A percentile compares a stretch with the other conserved stretches of the same genome.
These are phyloP conservation scores for Eimeria necatrix DNA, from an alignment of 169 alveolate genomes.

Conservation along the genomic window DNA sequence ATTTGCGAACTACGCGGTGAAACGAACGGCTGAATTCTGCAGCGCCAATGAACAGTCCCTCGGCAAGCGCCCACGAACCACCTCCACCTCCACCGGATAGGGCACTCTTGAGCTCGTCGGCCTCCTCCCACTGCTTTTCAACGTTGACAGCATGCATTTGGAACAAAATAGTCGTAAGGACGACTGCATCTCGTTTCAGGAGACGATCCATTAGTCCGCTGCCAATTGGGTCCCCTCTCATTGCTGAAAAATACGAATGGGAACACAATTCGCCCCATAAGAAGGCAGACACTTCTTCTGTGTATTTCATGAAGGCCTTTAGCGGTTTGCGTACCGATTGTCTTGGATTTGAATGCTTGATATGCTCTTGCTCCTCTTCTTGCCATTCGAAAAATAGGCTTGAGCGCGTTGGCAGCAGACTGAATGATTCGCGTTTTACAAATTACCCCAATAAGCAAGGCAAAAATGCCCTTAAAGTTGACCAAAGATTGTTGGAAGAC, in stretches of 20 bases:
- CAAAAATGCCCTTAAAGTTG: slow-evolving; percentile 67
- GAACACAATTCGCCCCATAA: neutral
- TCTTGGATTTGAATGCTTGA: slow-evolving; percentile 12
- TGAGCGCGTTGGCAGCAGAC: slow-evolving; percentile 21
- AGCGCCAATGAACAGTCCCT: slow-evolving; percentile 71
- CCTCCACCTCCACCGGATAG: slow-evolving; percentile 46
- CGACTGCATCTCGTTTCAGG: slow-evolving; percentile 60
- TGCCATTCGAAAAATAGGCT: slow-evolving; percentile 41
- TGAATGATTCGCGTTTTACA: slow-evolving; percentile 63
- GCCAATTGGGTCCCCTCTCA: slow-evolving; percentile 72
- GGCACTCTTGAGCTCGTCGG: slow-evolving; percentile 44
- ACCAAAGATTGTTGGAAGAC: slow-evolving; percentile 66
- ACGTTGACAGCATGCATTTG: slow-evolving; percentile 77
- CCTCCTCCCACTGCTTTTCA: slow-evolving; percentile 21
- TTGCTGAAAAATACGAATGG: neutral
- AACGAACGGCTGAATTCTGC: slow-evolving; percentile 69
- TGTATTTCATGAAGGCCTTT: neutral
- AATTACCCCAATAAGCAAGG: slow-evolving; percentile 60
- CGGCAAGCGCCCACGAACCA: slow-evolving; percentile 76
- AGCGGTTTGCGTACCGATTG: neutral
- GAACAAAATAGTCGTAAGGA: slow-evolving; percentile 65
- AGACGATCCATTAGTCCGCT: slow-evolving; percentile 33
- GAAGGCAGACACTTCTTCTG: neutral
- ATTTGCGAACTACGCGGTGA: neutral
- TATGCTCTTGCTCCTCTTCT: slow-evolving; percentile 33